Evolutionary conservation across 495 filamentous ascomycete genomes (phyloP).

Genomic region (Talaromyces nanjingensis): DNA sequence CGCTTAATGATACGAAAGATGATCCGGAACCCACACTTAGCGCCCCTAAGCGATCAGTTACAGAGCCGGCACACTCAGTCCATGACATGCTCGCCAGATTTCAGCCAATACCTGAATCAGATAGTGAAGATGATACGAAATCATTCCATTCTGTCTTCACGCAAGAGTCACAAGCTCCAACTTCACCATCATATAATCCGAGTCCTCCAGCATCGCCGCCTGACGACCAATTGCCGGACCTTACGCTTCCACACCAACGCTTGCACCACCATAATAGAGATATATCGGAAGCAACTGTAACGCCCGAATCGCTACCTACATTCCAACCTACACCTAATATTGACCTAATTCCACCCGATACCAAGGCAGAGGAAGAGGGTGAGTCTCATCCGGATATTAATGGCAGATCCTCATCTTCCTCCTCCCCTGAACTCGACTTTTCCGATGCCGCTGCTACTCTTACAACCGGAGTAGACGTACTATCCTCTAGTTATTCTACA

Average conservation of each 20-base stretch:
- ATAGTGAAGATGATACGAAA: constrained; percentile 35
- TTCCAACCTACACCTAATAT: constrained; percentile 2
- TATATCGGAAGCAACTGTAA: constrained; percentile 34
- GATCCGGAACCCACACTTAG: neutral
- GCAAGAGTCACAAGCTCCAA: constrained; percentile 35
- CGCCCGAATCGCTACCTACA: constrained; percentile 19
- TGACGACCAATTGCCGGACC: constrained; percentile 11
- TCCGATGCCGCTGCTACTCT: no score
- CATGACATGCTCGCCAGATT: constrained; percentile 39
- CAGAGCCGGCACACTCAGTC: constrained; percentile 39
- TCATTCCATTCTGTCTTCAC: constrained; percentile 57
- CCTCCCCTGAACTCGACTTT: neutral
- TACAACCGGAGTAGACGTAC: neutral
- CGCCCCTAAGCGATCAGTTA: constrained; percentile 17
- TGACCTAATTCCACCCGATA: no score
- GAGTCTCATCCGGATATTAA: neutral
- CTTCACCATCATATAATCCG: constrained; percentile 38
- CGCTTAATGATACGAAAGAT: constrained; percentile 13
- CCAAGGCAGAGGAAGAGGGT: neutral
- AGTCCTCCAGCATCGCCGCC: constrained; percentile 32
- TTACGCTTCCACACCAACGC: constrained; percentile 5
- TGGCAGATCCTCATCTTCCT: neutral
- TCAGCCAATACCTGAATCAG: constrained; percentile 25
- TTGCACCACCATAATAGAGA: constrained; percentile 25
- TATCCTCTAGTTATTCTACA: neutral